Base-by-base conservation (phyloP, 352 stramenopile species). In the Pythium periplocum region DNA sequence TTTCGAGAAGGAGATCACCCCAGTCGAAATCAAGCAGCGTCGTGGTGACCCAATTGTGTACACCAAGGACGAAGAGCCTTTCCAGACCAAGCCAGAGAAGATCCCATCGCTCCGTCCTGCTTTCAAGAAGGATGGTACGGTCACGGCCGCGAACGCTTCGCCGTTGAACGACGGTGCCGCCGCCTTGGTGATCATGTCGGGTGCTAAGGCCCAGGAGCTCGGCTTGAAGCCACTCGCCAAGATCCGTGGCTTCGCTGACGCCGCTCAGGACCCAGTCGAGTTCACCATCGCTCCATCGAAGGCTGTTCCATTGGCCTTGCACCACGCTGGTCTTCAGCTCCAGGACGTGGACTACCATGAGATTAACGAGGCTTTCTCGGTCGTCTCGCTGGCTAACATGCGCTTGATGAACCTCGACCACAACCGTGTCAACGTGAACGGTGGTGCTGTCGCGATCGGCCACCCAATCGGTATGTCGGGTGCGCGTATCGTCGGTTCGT, bases 321-420 rank as follows among this genome's bases (percentile, higher is more conserved):
- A 90, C 53, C 77, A 96, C 59, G 96, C 96, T 1, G 94, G 93
- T 33, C 52, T 99, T 39, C 69, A 82, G 48, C 47, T 96, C 9
- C 84, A 67, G 34, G 96, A 99, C 70, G 83, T 99, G 26, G 95
- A 99, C 51, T 98, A 96, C 73, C 91, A 98, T 68, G 97, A 99
- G 80, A 98, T 99, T 68, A 99, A 99, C 72, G 97, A 99, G 69
- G 97, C 97, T 17, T 99, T 99, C 71, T 90, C 94, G 9, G 96
- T 99, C 32, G 97, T 99, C 17, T 82, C 92, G 4, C 69, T 99
- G 33, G 95, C 89, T 33, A 99, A 99, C 73, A 97, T 96, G 72
- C 75, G 91, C 42, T 69, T 98, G 39, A 78, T 99, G 65, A 86
- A 96, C 66, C 69, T 99, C 30, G 86, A 97, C 68, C 76, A 83